These are phyloP conservation scores for Daldinia vernicosa DNA, from an alignment of 495 filamentous ascomycete species.

Conservation along the genomic window DNA sequence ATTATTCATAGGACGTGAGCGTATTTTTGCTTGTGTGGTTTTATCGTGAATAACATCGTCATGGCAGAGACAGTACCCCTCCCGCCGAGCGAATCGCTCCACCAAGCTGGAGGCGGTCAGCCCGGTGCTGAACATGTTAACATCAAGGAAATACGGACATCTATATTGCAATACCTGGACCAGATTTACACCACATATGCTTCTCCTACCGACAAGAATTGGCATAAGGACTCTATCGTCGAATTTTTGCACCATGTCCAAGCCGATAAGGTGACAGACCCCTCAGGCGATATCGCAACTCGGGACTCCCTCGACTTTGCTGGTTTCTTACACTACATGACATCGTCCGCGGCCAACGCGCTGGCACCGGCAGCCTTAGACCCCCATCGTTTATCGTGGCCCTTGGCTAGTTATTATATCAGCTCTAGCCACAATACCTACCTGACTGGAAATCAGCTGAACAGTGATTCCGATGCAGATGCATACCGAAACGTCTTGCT, in stretches of 20 bases:
- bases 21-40: neutral
- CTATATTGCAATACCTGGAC: slow-evolving; percentile 49
- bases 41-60: slow-evolving; percentile 10
- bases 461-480: slow-evolving; percentile 79
- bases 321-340: slow-evolving; percentile 69
- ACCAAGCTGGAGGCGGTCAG: slow-evolving; percentile 51
- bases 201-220: slow-evolving; percentile 41
- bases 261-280: slow-evolving; percentile 47
- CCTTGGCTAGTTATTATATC: slow-evolving; percentile 88
- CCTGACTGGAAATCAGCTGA: slow-evolving; percentile 90
- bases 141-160: slow-evolving; percentile 45
- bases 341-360: slow-evolving; percentile 60
- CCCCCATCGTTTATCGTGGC: slow-evolving; percentile 65
- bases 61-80: slow-evolving; percentile 43
- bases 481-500: slow-evolving; percentile 85
- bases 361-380: slow-evolving; percentile 43
- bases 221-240: slow-evolving; percentile 49
- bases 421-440: slow-evolving; percentile 96
- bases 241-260: slow-evolving; percentile 52
- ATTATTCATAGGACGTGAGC: neutral
- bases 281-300: slow-evolving; percentile 46
- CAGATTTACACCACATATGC: slow-evolving; percentile 51
- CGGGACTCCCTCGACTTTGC: slow-evolving; percentile 58
- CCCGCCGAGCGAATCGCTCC: slow-evolving; percentile 35
- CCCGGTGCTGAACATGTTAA: slow-evolving; percentile 41